phyloP scores from a whole-genome alignment of 768 basidiomycete species.

The Pleurotus tuoliensis region DNA sequence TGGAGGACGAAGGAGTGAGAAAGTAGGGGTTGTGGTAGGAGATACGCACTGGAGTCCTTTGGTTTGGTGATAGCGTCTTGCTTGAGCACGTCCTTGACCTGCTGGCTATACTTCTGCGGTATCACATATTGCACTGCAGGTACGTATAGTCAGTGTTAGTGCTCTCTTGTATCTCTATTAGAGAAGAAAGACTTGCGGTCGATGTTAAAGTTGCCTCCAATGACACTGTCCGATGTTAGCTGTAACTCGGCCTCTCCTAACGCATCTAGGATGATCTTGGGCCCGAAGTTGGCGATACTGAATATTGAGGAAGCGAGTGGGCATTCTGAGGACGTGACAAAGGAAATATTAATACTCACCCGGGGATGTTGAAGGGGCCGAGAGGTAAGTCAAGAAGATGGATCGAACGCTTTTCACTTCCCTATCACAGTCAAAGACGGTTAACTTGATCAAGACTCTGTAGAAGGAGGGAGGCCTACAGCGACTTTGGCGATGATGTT shows the following conservation, averaged over 20 bases:
- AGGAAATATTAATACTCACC: background rate
- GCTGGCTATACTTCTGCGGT: background rate
- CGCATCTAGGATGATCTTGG: background rate
- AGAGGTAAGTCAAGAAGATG: background rate
- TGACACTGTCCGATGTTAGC: background rate
- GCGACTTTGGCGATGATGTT: background rate
- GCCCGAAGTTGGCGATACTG: background rate
- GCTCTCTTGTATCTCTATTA: background rate
- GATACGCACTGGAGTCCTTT: background rate
- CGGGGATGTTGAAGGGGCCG: background rate
- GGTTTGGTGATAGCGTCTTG: background rate
- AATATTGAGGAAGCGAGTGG: background rate
- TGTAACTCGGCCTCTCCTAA: background rate
- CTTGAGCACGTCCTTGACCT: background rate
- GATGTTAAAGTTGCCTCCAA: background rate
- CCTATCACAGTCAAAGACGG: background rate
- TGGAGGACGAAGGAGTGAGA: background rate
- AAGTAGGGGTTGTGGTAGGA: background rate
- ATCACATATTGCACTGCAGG: constrained; percentile 4
- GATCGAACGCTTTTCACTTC: background rate
- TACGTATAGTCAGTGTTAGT: background rate
- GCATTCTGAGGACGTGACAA: background rate
- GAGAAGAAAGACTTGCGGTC: background rate
- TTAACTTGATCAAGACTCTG: background rate
- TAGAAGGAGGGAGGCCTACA: background rate